phyloP scores from a whole-genome alignment of 176 grass and related monocot species.

The Otatea glauca region DNA sequence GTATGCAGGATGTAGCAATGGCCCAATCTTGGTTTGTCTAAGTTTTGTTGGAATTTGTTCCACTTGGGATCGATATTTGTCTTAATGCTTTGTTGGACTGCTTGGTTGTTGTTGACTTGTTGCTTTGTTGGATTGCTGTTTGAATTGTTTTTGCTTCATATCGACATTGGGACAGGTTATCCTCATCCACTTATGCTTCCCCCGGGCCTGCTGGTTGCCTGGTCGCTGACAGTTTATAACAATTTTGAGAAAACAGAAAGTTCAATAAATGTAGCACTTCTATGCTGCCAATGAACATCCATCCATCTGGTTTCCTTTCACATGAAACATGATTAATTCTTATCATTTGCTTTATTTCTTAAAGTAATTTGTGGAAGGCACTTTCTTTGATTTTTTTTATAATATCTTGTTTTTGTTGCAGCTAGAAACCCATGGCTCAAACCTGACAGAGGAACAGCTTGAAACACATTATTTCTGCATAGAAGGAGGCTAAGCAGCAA shows the following conservation, averaged over 20 bases:
- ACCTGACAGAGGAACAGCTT: conserved; percentile 91
- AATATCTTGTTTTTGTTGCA: conserved; percentile 57
- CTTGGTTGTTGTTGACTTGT: too few species aligned
- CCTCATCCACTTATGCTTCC: not conserved
- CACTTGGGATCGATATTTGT: not conserved
- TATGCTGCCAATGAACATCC: not conserved
- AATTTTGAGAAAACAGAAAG: not conserved
- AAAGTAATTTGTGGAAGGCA: conserved; percentile 9
- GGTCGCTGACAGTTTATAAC: not conserved
- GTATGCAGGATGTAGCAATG: not conserved
- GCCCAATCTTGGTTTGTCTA: not conserved
- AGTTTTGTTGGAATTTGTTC: not conserved
- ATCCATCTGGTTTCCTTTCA: conserved; percentile 7
- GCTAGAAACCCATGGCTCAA: conserved; percentile 93
- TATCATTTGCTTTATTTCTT: not conserved
- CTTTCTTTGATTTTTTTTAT: conserved; percentile 15
- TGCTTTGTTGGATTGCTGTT: conserved; percentile 9
- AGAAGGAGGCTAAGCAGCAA: conserved; percentile 89
- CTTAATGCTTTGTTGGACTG: too few species aligned
- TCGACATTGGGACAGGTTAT: not conserved
- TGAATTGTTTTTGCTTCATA: conserved; percentile 12
- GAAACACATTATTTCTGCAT: conserved; percentile 96
- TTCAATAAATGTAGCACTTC: not conserved
- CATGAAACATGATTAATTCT: conserved; percentile 23
- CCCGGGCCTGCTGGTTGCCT: not conserved